Percentiles rank a stretch among this genome's conserved stretches.
These are phyloP conservation scores for Beauveria sp. DNA, from an alignment of 2,329 filamentous ascomycete genomes.

Conservation along the genomic window DNA sequence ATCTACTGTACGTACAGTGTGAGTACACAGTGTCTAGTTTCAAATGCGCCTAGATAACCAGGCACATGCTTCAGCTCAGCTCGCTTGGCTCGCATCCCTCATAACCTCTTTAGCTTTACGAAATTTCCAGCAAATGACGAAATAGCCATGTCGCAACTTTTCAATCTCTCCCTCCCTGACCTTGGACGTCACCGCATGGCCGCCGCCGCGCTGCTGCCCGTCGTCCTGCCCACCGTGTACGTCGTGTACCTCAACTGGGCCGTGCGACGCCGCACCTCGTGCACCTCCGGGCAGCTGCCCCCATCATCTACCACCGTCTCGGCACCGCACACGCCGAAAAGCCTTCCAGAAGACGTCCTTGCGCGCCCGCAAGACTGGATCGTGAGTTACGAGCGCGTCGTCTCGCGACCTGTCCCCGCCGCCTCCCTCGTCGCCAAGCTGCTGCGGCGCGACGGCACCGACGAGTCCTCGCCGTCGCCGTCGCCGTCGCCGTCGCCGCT, in stretches of 20 bases:
- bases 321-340: not conserved
- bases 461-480: not conserved
- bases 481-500: slow-evolving; percentile 18
- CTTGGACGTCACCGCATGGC: not conserved
- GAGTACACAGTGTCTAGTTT: not conserved
- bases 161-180: not conserved
- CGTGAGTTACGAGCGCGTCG: slow-evolving; percentile 22
- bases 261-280: slow-evolving; percentile 12
- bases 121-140: not conserved
- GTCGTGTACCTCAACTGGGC: slow-evolving; percentile 12
- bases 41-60: not conserved
- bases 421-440: slow-evolving; percentile 7
- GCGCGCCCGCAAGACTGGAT: slow-evolving; percentile 18
- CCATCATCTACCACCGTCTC: not conserved
- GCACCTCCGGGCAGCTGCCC: not conserved
- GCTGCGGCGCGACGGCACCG: not conserved
- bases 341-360: slow-evolving; percentile 18
- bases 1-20: not conserved
- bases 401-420: slow-evolving; percentile 17
- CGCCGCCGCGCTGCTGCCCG: slow-evolving; percentile 4
- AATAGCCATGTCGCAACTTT: not conserved
- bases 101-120: too few species aligned
- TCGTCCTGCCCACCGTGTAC: slow-evolving; percentile 13
- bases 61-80: not conserved
- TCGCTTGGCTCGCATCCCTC: not conserved